Base-by-base conservation (phyloP, 2,329 filamentous ascomycete species). In the Drechmeria coniospora region DNA sequence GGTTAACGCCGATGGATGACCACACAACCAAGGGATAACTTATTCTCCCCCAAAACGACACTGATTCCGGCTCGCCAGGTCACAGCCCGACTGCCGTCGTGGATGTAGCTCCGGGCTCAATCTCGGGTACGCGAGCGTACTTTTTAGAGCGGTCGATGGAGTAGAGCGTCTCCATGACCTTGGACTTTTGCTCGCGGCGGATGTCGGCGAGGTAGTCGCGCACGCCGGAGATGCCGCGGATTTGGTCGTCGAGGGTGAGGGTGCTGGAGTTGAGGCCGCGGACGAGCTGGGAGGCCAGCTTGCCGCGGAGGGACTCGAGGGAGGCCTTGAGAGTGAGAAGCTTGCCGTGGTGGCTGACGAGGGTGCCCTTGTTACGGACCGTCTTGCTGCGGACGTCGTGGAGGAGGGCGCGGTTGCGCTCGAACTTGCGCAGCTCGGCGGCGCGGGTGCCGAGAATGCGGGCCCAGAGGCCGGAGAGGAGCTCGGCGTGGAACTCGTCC, bases 271-370 rank as follows among this genome's bases (percentile, higher is more conserved):
- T 75, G 28, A 64, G 63, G 29, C 74, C 72, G 24, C 80, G 62
- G 13, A 94, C 79, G 3, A 94, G 64, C 11, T 87, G 87, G 29
- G 74, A 81, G 22, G 93, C 79, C 12, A 94, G 65, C 49, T 86
- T 90, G 36, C 78, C 67, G 20, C 87, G 65, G 25, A 93, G 60
- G n/a, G 67, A 77, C 56, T 94, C 86, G 11, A 95, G 68, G 40
- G 81, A 87, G 8, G 81, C 76, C 49, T 92, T 90, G 22, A 95
- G 65, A 3, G 78, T 79, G 29, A 90, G 63, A 21, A 95, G 68
- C 36, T 80, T 78, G 34, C 79, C 74, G 43, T 92, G 90, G 52
- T 94, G 86, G 42, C 84, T 79, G 37, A 90, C 73, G 7, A 95
- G 66, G 20, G 92, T 67, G 36, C 74, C 72, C 55, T 94, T 94